phyloP scores from a whole-genome alignment of 805 yeast genomes.

The Nakazawaea wyomingensis region DNA sequence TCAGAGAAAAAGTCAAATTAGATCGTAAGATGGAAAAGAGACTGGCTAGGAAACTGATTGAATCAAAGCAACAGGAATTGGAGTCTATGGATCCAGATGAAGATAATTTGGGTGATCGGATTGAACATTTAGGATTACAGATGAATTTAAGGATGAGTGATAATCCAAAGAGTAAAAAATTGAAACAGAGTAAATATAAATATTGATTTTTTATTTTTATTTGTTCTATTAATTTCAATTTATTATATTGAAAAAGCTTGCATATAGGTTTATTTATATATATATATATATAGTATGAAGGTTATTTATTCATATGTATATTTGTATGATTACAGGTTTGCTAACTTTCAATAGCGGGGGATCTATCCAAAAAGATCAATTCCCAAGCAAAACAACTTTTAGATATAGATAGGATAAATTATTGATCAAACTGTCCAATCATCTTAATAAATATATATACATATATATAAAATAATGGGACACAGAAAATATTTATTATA shows the following conservation, averaged over 20 bases:
- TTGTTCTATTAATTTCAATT: too few relatives aligned
- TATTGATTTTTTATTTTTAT: too few relatives aligned
- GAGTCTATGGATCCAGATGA: constrained; percentile 9
- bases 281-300: background rate
- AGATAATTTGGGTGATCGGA: constrained; percentile 9
- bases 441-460: too few relatives aligned
- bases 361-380: too few relatives aligned
- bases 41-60: background rate
- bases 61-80: constrained; percentile 4
- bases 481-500: too few relatives aligned
- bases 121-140: constrained; percentile 10
- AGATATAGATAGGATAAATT: too few relatives aligned
- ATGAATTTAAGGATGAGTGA: constrained; percentile 5
- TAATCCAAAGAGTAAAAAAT: constrained; percentile 5
- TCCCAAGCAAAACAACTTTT: too few relatives aligned
- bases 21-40: constrained; percentile 4
- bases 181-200: constrained; percentile 6
- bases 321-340: too few relatives aligned
- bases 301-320: too few relatives aligned
- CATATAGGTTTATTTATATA: background rate
- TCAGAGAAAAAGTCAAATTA: background rate
- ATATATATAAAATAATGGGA: too few relatives aligned
- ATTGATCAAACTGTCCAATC: too few relatives aligned
- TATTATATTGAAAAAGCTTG: background rate
- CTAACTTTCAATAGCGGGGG: too few relatives aligned